Conservation (phyloP, 495 filamentous ascomycete species). For the Annulohypoxylon bovei region DNA sequence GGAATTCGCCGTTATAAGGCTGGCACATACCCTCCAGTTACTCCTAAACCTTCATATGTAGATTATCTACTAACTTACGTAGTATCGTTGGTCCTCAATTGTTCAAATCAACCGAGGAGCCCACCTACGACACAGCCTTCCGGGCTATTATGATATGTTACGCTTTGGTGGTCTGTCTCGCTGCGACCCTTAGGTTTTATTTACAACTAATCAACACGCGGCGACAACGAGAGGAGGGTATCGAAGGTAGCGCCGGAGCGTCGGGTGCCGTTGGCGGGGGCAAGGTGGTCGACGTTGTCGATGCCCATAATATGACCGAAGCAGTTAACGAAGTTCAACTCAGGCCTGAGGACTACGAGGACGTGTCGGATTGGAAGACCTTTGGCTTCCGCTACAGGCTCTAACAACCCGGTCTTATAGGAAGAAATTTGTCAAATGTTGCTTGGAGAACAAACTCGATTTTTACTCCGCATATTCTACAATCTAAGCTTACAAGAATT, state of each 20-base stretch:
- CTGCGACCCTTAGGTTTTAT: constrained; percentile 54
- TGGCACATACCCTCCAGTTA: too few relatives aligned
- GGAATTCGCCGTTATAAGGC: too few relatives aligned
- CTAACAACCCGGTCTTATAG: background rate
- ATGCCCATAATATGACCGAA: constrained; percentile 47
- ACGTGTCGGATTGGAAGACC: constrained; percentile 63
- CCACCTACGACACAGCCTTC: constrained; percentile 57
- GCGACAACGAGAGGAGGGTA: constrained; percentile 54
- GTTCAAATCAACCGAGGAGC: constrained; percentile 45
- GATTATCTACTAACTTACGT: background rate
- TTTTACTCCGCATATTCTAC: background rate
- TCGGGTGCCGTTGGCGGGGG: constrained; percentile 57
- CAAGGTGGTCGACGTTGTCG: constrained; percentile 46
- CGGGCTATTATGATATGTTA: constrained; percentile 64
- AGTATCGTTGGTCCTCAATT: constrained; percentile 50
- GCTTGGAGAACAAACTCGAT: background rate
- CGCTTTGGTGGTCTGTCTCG: constrained; percentile 52
- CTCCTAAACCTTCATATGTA: too few relatives aligned
- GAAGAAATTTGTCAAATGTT: background rate
- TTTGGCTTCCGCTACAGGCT: constrained; percentile 63
- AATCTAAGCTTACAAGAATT: background rate
- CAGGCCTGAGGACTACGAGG: constrained; percentile 60
- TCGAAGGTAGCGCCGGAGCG: constrained; percentile 53
- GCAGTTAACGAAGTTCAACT: constrained; percentile 48
- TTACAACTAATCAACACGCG: constrained; percentile 53